A percentile compares a stretch with the other conserved stretches of the same genome.
These are phyloP conservation scores for Ganoderma leucocontextum DNA, from an alignment of 1,284 basidiomycete genomes.

Conservation along the genomic window DNA sequence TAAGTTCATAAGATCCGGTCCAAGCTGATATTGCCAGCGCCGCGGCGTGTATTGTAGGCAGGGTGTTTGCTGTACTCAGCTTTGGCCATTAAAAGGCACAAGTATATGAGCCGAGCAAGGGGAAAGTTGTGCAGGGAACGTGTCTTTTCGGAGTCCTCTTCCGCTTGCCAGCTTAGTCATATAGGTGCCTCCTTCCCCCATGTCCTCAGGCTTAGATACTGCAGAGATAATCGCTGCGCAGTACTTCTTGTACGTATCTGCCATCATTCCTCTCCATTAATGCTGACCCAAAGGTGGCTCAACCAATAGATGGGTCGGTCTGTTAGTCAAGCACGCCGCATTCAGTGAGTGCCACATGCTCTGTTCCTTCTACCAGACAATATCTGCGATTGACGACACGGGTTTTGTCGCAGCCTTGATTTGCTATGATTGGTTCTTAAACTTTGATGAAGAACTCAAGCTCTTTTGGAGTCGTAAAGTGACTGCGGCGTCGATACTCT, in stretches of 20 bases:
- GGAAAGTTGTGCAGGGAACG: no score
- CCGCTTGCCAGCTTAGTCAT: neutral
- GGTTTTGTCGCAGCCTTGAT: neutral
- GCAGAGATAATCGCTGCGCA: slow-evolving; percentile 11
- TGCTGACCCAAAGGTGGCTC: neutral
- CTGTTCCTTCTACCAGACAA: neutral
- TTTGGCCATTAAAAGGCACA: no score
- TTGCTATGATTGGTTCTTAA: slow-evolving; percentile 13
- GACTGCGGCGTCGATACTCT: slow-evolving; percentile 12
- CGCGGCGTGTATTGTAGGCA: no score
- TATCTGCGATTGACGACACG: neutral
- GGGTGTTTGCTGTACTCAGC: no score
- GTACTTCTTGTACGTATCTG: slow-evolving; percentile 3
- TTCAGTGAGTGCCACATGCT: slow-evolving; percentile 1
- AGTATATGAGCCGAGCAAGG: neutral
- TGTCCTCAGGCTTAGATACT: slow-evolving; percentile 3
- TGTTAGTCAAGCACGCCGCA: slow-evolving; percentile 11
- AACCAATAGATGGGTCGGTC: neutral
- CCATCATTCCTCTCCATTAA: neutral
- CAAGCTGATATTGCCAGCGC: no score
- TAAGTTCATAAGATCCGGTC: no score
- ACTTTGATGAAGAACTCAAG: slow-evolving; percentile 10
- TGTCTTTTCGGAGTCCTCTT: neutral
- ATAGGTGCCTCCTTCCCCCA: neutral
- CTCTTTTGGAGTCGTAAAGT: slow-evolving; percentile 12